A percentile compares a stretch with the other conserved stretches of the same genome.
phyloP scores from a whole-genome alignment of 2,329 filamentous ascomycete genomes.

The Sarocladium oryzae region DNA sequence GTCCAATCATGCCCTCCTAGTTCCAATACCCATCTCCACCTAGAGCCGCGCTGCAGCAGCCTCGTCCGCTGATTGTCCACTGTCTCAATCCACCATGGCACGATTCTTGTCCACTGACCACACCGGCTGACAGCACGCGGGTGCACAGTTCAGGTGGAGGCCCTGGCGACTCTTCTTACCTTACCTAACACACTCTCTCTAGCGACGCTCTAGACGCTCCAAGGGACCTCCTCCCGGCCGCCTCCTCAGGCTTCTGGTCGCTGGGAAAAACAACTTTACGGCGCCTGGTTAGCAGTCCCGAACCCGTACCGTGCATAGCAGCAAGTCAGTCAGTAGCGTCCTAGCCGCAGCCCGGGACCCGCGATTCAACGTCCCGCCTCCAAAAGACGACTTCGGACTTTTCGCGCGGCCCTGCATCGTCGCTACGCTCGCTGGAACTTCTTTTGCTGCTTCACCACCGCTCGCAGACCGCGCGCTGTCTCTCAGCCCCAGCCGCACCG shows the following conservation, averaged over 20 bases:
- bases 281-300: too few species aligned
- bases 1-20: background rate
- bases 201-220: background rate
- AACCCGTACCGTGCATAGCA: too few species aligned
- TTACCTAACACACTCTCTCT: too few species aligned
- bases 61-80: background rate
- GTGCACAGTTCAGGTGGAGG: slow-evolving; percentile 4
- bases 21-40: background rate
- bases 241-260: too few species aligned
- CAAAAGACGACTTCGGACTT: slow-evolving; percentile 7
- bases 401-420: slow-evolving; percentile 3
- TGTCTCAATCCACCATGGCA: too few species aligned
- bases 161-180: background rate
- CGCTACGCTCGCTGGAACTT: background rate
- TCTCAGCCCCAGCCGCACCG: slow-evolving; percentile 9
- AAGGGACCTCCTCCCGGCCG: too few species aligned
- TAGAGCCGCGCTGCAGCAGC: background rate
- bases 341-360: too few species aligned
- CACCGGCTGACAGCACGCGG: background rate
- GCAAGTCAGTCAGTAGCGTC: too few species aligned
- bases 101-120: background rate
- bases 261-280: too few species aligned
- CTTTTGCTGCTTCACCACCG: background rate
- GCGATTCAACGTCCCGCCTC: slow-evolving; percentile 1
- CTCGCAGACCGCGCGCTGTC: background rate